Evolutionary conservation across 257 asterid species (phyloP), one percentile per base, ranked within the genome.

Genomic region (Solanum paucissectum): DNA sequence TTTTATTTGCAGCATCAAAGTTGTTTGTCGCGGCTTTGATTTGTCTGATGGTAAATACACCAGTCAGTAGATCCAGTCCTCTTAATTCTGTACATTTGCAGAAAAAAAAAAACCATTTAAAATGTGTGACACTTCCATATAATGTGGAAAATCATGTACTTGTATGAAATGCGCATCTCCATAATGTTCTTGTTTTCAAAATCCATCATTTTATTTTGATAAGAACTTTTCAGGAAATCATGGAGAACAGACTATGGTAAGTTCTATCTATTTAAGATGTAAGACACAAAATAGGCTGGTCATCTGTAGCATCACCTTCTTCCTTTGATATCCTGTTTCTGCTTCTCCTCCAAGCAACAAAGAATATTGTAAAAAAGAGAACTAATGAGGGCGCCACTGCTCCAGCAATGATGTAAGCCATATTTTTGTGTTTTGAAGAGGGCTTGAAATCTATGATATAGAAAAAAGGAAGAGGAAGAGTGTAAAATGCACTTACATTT

Each of bases 11-110:
- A 27, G 89, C 84, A 58, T 88, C 89, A 55, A 84, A 88, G 36
- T 88, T 83, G 32, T 84, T 73, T 84, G 90, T 88, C 23, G 90
- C 90, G 1, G 49, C 46, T 84, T 83, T 88, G 18, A 88, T 88
- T 34, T 88, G 87, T 84, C 66, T 55, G 20, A 83, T 68, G 55
- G 87, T 82, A 83, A 88, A 84, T 46, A 46, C 29, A 36, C 87
- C 81, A 12, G 81, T 88, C 58, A 44, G 90, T 42, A 88, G 64
- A 58, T 83, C 89, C 13, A 88, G 85, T 46, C 84, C 90, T 52
- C 69, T 14, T n/a, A 83, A 64, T 79, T 87, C 89, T 87, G 86
- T 44, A n/a, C 58, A 79, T 13, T n/a, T n/a, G n/a, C n/a, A n/a
- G n/a, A n/a, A n/a, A n/a, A n/a, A n/a, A n/a, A n/a, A n/a, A n/a